These are phyloP conservation scores for Allium cepa DNA, from an alignment of 106 monocot species.

Conservation along the genomic window DNA sequence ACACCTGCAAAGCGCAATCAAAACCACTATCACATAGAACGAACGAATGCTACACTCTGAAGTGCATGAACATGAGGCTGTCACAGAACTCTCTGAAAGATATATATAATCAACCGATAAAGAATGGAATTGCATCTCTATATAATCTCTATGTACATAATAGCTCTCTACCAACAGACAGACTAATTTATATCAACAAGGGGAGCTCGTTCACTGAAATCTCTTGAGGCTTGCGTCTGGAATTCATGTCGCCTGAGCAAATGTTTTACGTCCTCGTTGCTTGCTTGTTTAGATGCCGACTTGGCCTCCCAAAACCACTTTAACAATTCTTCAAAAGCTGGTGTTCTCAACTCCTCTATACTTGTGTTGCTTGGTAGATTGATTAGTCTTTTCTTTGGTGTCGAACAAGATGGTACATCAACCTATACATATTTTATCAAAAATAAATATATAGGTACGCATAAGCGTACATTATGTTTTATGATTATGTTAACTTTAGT, in stretches of 20 bases:
- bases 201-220: not conserved
- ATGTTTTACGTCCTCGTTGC: conserved; percentile 55
- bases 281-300: conserved; percentile 39
- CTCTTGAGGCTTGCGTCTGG: conserved; percentile 40
- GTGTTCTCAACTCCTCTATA: conserved; percentile 83
- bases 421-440: conserved; percentile 23
- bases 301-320: conserved; percentile 72
- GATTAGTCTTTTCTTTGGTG: conserved; percentile 57
- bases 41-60: too few species aligned
- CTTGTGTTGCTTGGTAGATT: conserved; percentile 57
- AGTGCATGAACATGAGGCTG: too few species aligned
- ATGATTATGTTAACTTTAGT: not conserved
- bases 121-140: too few species aligned
- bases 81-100: too few species aligned
- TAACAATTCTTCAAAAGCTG: conserved; percentile 77
- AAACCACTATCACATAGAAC: too few species aligned
- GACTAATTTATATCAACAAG: too few species aligned
- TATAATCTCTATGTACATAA: too few species aligned
- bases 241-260: conserved; percentile 32
- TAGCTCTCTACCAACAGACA: too few species aligned
- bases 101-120: too few species aligned
- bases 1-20: too few species aligned
- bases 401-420: conserved; percentile 87
- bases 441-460: not conserved
- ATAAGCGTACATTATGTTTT: not conserved